A percentile compares a stretch with the other conserved stretches of the same genome.
phyloP scores from a whole-genome alignment of 2,329 filamentous ascomycete species.

The Plectosphaerella sp. region DNA sequence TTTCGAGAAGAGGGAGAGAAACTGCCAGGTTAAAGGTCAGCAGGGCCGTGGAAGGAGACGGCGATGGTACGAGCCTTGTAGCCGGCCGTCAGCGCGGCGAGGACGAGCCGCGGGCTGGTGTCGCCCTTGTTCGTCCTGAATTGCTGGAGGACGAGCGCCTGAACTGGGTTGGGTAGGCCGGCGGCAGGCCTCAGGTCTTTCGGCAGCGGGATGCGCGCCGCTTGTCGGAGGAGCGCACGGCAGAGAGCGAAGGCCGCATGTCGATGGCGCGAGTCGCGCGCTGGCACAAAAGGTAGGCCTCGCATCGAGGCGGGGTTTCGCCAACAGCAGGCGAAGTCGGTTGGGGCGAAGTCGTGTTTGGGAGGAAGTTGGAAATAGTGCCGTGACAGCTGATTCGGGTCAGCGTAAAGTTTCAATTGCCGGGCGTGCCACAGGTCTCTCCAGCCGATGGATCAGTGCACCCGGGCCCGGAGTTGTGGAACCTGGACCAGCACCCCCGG shows the following conservation, averaged over 20 bases:
- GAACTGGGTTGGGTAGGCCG: constrained; percentile 39
- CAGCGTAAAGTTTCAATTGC: too few relatives aligned
- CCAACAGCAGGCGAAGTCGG: too few relatives aligned
- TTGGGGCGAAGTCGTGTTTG: too few relatives aligned
- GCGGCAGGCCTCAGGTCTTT: constrained; percentile 29
- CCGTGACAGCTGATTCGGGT: too few relatives aligned
- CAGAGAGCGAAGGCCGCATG: constrained; percentile 64
- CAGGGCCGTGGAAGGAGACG: not conserved
- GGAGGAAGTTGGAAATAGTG: too few relatives aligned
- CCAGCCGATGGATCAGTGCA: too few relatives aligned
- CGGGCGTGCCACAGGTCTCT: too few relatives aligned
- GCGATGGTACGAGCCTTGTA: constrained; percentile 50
- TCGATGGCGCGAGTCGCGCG: constrained; percentile 48
- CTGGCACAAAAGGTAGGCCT: constrained; percentile 35
- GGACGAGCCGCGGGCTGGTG: constrained; percentile 55
- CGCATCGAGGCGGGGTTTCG: not conserved
- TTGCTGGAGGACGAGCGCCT: constrained; percentile 53
- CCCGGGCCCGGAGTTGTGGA: too few relatives aligned
- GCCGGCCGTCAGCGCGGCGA: constrained; percentile 59
- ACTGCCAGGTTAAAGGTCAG: constrained; percentile 20
- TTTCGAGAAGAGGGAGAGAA: constrained; percentile 34
- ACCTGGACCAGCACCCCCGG: too few relatives aligned
- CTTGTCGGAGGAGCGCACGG: constrained; percentile 61
- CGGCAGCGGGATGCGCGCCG: constrained; percentile 47
- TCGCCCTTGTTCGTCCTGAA: constrained; percentile 58